These are phyloP conservation scores for Uromyces viciae-fabae DNA, from an alignment of 1,284 basidiomycete species.

Conservation along the genomic window DNA sequence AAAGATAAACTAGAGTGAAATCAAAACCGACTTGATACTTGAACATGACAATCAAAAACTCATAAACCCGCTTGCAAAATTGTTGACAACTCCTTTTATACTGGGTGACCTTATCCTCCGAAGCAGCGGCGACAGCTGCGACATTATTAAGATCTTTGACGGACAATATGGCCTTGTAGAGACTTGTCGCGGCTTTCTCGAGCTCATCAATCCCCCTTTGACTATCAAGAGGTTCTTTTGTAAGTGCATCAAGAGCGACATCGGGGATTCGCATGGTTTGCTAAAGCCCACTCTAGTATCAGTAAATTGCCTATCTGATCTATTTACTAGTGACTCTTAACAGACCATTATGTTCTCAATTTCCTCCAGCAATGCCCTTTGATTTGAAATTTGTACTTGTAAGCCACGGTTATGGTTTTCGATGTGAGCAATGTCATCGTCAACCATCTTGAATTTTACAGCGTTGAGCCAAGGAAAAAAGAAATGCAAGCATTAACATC, in stretches of 20 bases:
- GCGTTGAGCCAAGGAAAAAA: not conserved
- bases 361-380: slow-evolving; percentile 73
- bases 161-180: slow-evolving; percentile 94
- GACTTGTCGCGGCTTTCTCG: slow-evolving; percentile 74
- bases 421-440: slow-evolving; percentile 90
- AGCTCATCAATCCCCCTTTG: slow-evolving; percentile 69
- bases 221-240: slow-evolving; percentile 79
- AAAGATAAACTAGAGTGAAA: too few species aligned
- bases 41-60: slow-evolving; percentile 85
- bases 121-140: slow-evolving; percentile 14
- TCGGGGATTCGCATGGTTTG: slow-evolving; percentile 88
- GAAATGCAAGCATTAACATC: slow-evolving; percentile 9
- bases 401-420: slow-evolving; percentile 94
- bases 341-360: slow-evolving; percentile 74
- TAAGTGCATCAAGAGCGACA: slow-evolving; percentile 69
- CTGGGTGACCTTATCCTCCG: slow-evolving; percentile 73
- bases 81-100: slow-evolving; percentile 80
- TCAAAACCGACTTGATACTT: slow-evolving; percentile 65
- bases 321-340: slow-evolving; percentile 1
- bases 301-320: not conserved
- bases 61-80: slow-evolving; percentile 84
- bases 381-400: slow-evolving; percentile 96
- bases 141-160: slow-evolving; percentile 84
- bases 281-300: slow-evolving; percentile 56
- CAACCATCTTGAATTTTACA: slow-evolving; percentile 65